phyloP scores from a whole-genome alignment of 805 yeast genomes.

The Pichia nanzhaoensis region DNA sequence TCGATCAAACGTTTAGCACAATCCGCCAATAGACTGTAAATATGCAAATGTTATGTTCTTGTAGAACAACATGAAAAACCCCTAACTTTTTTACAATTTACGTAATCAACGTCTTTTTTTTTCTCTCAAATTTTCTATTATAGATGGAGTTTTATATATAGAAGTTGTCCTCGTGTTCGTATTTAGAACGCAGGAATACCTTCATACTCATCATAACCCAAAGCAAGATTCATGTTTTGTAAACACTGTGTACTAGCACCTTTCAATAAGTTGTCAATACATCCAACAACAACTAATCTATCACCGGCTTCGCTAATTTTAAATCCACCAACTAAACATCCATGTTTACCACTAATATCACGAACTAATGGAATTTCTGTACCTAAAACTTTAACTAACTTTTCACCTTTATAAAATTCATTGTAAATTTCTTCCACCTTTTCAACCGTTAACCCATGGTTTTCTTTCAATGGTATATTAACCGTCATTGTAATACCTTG shows the following conservation, averaged over 20 bases:
- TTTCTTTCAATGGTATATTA: slow-evolving; percentile 73
- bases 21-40: too few relatives aligned
- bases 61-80: too few relatives aligned
- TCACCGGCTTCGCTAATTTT: slow-evolving; percentile 84
- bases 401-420: slow-evolving; percentile 82
- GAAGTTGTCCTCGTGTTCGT: not conserved
- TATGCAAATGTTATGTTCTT: too few relatives aligned
- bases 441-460: slow-evolving; percentile 55
- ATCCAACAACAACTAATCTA: slow-evolving; percentile 90
- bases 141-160: not conserved
- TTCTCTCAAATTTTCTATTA: not conserved
- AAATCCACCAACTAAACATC: slow-evolving; percentile 92
- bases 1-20: too few relatives aligned
- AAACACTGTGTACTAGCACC: slow-evolving; percentile 99
- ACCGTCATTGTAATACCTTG: slow-evolving; percentile 95
- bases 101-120: not conserved
- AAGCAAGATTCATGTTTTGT: slow-evolving; percentile 87
- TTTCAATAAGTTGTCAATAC: slow-evolving; percentile 90
- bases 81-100: too few relatives aligned
- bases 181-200: slow-evolving; percentile 63
- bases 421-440: slow-evolving; percentile 81
- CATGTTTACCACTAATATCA: slow-evolving; percentile 90
- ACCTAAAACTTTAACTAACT: slow-evolving; percentile 75
- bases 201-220: slow-evolving; percentile 88
- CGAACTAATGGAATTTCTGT: slow-evolving; percentile 92